phyloP scores from a whole-genome alignment of 2,329 filamentous ascomycete genomes.

The Trichoderma brevicompactum region DNA sequence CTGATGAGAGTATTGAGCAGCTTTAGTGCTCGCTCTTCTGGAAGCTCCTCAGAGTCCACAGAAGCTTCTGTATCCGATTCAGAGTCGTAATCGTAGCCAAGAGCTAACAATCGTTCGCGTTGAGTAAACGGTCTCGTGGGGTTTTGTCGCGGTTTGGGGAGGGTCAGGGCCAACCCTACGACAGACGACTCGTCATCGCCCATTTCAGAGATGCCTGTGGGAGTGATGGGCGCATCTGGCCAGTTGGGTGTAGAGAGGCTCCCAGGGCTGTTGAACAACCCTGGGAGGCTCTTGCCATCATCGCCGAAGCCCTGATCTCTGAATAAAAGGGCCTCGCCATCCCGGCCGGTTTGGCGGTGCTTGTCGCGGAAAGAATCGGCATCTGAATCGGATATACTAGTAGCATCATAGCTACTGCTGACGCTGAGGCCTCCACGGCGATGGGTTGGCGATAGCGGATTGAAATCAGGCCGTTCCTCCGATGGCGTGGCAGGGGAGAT shows the following conservation, averaged over 20 bases:
- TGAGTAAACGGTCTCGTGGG: slow-evolving; percentile 28
- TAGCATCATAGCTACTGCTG: slow-evolving; percentile 26
- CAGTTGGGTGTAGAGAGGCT: slow-evolving; percentile 19
- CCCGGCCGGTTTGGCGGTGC: slow-evolving; percentile 32
- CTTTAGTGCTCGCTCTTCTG: slow-evolving; percentile 22
- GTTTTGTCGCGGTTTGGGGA: neutral
- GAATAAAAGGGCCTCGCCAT: slow-evolving; percentile 47
- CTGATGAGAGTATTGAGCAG: slow-evolving; percentile 11
- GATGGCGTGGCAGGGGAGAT: slow-evolving; percentile 26
- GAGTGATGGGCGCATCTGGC: neutral
- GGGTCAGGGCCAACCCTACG: slow-evolving; percentile 9
- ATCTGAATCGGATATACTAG: slow-evolving; percentile 35
- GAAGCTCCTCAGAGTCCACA: slow-evolving; percentile 15
- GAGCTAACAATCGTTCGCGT: slow-evolving; percentile 34
- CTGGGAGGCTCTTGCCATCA: slow-evolving; percentile 41
- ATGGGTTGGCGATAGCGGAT: neutral
- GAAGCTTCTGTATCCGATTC: slow-evolving; percentile 30
- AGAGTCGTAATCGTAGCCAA: slow-evolving; percentile 37
- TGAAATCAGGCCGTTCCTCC: slow-evolving; percentile 8
- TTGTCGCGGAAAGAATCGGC: slow-evolving; percentile 41
- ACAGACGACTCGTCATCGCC: slow-evolving; percentile 17
- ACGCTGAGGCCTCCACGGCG: slow-evolving; percentile 11
- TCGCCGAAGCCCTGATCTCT: slow-evolving; percentile 43
- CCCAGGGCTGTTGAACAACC: slow-evolving; percentile 31
- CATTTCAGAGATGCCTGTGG: slow-evolving; percentile 23